Base-by-base conservation (phyloP, 129 eudicot genomes). In the Arctium minus region DNA sequence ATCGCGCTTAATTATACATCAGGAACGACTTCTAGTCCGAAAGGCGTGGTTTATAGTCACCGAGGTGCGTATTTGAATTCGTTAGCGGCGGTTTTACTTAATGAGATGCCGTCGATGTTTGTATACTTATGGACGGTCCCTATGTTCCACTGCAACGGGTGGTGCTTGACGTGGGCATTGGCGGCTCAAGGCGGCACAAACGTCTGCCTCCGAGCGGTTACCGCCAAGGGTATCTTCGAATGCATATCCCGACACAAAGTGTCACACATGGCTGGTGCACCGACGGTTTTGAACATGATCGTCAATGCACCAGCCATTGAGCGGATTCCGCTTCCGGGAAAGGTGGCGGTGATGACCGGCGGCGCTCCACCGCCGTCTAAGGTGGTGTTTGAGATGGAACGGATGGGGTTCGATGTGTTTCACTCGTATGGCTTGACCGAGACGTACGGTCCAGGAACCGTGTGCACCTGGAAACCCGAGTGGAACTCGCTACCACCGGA, bases 311-410 rank as follows among this genome's bases (percentile, higher is more conserved):
- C 86, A 22, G 39, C 80, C 1, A 3, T 12, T 0, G 82, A 83
- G 50, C 39, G 38, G 36, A 30, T 56, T 37, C 85, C 83, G 6
- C 80, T 83, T 15, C 80, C 85, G 1, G 77, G 77, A 10, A 83
- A 83, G 82, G 87, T 87, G 50, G 73, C 62, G 48, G 87, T 87
- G 32, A 65, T 80, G 83, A 83, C 89, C 0, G 91, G 84, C 22
- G 91, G 89, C 2, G 88, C 91, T 30, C 91, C 91, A 4, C 91
- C 89, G 6, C 91, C 91, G 70, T 70, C 89, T 4, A 86, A 84
- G 70, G 86, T 88, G 33, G 65, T 88, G 35, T 77, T 74, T 8
- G 30, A 78, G 39, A 88, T 86, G 77, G 89, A 83, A 70, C 53
- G 74, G 31, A 64, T 88, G 6, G 91, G 91, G 48, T 88, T 88